Evolutionary conservation across 352 stramenopile genomes (phyloP).

Genomic region (Pythium graminicola): DNA sequence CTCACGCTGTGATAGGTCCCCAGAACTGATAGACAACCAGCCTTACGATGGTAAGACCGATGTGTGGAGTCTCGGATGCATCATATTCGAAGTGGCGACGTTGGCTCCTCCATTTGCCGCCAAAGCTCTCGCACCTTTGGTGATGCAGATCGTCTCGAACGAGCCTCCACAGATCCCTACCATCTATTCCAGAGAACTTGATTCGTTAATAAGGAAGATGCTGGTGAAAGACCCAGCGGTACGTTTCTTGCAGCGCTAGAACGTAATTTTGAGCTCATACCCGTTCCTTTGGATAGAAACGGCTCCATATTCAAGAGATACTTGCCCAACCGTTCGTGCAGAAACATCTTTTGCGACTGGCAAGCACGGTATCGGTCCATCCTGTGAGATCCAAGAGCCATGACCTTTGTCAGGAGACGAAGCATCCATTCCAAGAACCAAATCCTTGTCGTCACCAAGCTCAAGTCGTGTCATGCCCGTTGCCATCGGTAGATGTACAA

Average conservation of each 20-base stretch:
- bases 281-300: too few relatives aligned
- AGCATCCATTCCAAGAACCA: too few relatives aligned
- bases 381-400: too few relatives aligned
- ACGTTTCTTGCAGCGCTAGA: neutral
- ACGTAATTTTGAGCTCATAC: too few relatives aligned
- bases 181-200: conserved; percentile 29
- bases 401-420: too few relatives aligned
- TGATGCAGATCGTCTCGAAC: conserved; percentile 44
- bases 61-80: conserved; percentile 78
- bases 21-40: conserved; percentile 61
- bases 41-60: conserved; percentile 70
- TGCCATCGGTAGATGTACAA: too few relatives aligned
- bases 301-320: conserved; percentile 9
- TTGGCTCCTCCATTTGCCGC: conserved; percentile 54
- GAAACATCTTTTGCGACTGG: conserved; percentile 6
- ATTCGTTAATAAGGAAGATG: conserved; percentile 25
- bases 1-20: conserved; percentile 33
- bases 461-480: too few relatives aligned
- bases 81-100: conserved; percentile 72
- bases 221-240: conserved; percentile 43
- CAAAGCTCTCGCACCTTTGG: conserved; percentile 46
- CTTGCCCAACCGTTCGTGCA: conserved; percentile 13
- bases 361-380: neutral
- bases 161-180: conserved; percentile 25
- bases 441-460: too few relatives aligned